Base-by-base conservation (phyloP, 352 stramenopile species). In the Pythium chondricola region DNA sequence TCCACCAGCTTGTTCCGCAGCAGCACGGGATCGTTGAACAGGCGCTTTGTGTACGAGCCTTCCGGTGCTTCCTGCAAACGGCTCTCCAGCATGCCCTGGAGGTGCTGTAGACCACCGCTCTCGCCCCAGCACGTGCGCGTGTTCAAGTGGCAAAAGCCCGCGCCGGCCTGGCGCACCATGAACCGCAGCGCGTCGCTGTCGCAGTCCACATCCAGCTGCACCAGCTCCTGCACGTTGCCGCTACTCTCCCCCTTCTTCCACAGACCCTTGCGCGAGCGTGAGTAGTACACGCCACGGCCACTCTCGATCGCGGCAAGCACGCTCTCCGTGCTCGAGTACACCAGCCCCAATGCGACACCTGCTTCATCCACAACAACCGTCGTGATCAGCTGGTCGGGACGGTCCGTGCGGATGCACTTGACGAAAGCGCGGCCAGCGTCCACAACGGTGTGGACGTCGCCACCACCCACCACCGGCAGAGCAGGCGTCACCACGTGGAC, bases 191-290 rank as follows among this genome's bases (percentile, higher is more conserved):
- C 95, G 67, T 98, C 95, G 38, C 84, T 94, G 66, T 98, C 93
- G 61, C 93, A 98, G 74, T 98, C 95, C 6, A 97, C 67, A 56
- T 97, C 91, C 39, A 98, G 67, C 33, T 88, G 71, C 40, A 98
- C 70, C 6, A 98, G 78, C 49, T 85, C 85, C 74, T 98, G 95
- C 36, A 83, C 82, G 58, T 96, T 92, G 54, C 93, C 95, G 26
- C 87, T 97, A 37, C 84, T 98, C 63, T 98, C 91, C n/a, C 93
- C 95, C 65, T 98, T 98, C 53, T 90, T 89, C 93, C 93, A 98
- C 2, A 98, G 69, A 2, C 73, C 74, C 25, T 80, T 67, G 37
- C 93, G 84, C 48, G 88, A 97, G 4, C 95, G 83, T 27, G 90
- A 98, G 66, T 95, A 98, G 74, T 98, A 98, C 5, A 98, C 91